phyloP scores from a whole-genome alignment of 495 filamentous ascomycete species.

The Podospora pseudoanserina region DNA sequence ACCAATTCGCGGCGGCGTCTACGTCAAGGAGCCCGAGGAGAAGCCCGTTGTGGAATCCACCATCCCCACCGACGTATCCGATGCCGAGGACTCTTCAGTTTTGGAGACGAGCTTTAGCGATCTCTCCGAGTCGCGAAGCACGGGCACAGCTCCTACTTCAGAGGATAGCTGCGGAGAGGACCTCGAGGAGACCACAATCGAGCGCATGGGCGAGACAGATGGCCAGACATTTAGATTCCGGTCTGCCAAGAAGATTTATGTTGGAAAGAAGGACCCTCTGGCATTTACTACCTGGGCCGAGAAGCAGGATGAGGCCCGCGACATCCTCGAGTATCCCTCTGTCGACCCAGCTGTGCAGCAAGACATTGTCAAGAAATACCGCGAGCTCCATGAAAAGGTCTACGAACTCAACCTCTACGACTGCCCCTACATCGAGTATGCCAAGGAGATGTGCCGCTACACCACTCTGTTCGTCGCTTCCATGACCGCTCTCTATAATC shows the following conservation, averaged over 20 bases:
- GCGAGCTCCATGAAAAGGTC: conserved; percentile 39
- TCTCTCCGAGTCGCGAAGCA: background rate
- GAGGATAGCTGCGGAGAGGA: background rate
- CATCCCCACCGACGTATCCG: background rate
- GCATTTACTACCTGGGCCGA: conserved; percentile 35
- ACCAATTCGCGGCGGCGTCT: conserved; percentile 78
- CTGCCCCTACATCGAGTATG: conserved; percentile 44
- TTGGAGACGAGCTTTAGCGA: background rate
- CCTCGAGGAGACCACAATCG: background rate
- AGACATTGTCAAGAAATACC: conserved; percentile 42
- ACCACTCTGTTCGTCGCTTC: conserved; percentile 36
- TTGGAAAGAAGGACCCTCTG: conserved; percentile 1
- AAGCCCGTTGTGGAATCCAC: conserved; percentile 26
- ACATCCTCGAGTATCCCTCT: conserved; percentile 38
- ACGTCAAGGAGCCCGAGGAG: conserved; percentile 43
- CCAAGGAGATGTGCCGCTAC: conserved; percentile 44
- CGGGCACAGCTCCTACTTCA: background rate
- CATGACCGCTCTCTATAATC: conserved; percentile 28
- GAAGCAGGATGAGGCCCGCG: conserved; percentile 38
- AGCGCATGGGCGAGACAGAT: background rate
- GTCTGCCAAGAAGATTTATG: conserved; percentile 5
- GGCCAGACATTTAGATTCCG: background rate
- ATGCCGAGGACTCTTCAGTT: background rate
- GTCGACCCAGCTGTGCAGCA: conserved; percentile 42
- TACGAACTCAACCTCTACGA: conserved; percentile 41